Conservation (phyloP, 2,329 filamentous ascomycete genomes). For the Leptodontidium sp. region DNA sequence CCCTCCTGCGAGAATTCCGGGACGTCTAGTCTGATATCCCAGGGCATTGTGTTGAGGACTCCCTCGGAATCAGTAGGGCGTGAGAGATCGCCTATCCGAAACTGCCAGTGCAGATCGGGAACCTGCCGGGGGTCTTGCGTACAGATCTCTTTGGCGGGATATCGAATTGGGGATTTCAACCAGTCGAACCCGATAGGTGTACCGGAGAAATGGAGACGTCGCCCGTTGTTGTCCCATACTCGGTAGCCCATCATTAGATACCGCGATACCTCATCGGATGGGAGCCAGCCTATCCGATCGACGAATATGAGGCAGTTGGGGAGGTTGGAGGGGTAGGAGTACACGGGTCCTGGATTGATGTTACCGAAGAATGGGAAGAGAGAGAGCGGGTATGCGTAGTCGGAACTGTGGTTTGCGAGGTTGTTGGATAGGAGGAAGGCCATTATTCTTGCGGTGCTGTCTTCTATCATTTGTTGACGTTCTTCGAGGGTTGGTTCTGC, state of each 20-base stretch:
- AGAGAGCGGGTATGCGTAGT: constrained; percentile 4
- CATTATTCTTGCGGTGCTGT: constrained; percentile 1
- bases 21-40: neutral
- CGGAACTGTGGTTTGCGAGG: constrained; percentile 1
- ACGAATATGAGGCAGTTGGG: constrained; percentile 5
- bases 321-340: neutral
- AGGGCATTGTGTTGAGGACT: constrained; percentile 2
- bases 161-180: neutral
- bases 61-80: neutral
- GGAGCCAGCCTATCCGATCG: constrained; percentile 1
- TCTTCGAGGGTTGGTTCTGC: neutral
- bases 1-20: constrained; percentile 2
- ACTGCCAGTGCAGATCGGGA: constrained; percentile 1
- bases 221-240: neutral
- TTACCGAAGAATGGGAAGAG: neutral
- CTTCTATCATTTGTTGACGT: neutral
- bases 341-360: neutral
- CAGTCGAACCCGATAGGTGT: neutral
- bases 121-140: constrained; percentile 7
- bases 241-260: constrained; percentile 17
- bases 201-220: constrained; percentile 7
- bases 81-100: neutral
- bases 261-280: neutral
- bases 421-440: constrained; percentile 9
- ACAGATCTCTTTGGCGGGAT: neutral